Evolutionary conservation across 2,329 filamentous ascomycete species (phyloP).

Genomic region (Penicillium sp.): DNA sequence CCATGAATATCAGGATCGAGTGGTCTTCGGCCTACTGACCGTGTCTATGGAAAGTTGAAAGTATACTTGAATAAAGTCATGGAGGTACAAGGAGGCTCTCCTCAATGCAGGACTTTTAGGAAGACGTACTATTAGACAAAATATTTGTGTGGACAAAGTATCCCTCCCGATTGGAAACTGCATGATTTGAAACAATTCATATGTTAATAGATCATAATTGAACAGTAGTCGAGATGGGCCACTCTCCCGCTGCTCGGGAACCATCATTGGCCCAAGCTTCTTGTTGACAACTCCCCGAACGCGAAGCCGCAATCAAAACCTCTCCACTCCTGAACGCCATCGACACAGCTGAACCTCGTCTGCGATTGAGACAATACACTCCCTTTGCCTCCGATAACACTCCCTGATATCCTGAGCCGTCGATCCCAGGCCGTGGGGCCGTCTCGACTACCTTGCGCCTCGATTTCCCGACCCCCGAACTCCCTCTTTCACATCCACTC

Average conservation of each 20-base stretch:
- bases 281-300: constrained; percentile 36
- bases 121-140: no score
- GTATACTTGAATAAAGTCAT: no score
- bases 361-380: constrained; percentile 16
- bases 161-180: no score
- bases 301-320: constrained; percentile 20
- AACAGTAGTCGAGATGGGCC: not conserved
- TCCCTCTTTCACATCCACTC: constrained; percentile 16
- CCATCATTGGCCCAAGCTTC: constrained; percentile 41
- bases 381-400: constrained; percentile 7
- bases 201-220: not conserved
- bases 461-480: constrained; percentile 8
- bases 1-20: no score
- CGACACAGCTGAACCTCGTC: constrained; percentile 12
- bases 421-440: constrained; percentile 35
- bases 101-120: no score
- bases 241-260: not conserved
- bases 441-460: constrained; percentile 26
- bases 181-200: no score
- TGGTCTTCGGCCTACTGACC: no score
- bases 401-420: constrained; percentile 13
- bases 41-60: no score
- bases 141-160: no score
- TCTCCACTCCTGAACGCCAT: constrained; percentile 18
- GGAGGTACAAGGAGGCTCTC: no score